phyloP scores from a whole-genome alignment of 768 basidiomycete species.

The Russula vinacea region DNA sequence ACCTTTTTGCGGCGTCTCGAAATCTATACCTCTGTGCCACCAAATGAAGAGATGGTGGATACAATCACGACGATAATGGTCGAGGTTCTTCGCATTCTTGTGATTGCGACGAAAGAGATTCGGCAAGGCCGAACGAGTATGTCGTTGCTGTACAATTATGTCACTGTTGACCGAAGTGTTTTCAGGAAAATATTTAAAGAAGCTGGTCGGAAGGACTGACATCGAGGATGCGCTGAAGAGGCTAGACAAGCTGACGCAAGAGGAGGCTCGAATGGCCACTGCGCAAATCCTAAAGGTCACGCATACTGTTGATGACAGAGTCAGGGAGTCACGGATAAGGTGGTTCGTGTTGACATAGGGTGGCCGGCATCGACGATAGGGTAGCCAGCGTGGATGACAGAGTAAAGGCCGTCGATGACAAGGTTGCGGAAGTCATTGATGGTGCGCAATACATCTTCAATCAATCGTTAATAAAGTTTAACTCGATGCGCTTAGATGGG shows the following conservation, averaged over 20 bases:
- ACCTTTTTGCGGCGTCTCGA: background rate
- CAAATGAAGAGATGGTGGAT: background rate
- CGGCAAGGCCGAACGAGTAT: background rate
- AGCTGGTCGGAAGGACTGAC: background rate
- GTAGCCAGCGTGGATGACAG: background rate
- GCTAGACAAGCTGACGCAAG: background rate
- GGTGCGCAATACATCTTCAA: background rate
- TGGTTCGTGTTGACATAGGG: background rate
- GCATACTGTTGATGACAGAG: background rate
- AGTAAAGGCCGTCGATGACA: background rate
- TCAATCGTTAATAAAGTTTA: background rate
- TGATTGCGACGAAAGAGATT: constrained; percentile 1
- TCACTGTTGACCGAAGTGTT: background rate
- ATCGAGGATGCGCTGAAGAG: background rate
- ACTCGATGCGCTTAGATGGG: background rate
- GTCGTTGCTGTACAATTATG: background rate
- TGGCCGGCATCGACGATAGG: background rate
- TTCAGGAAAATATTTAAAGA: background rate
- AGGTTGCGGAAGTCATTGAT: background rate
- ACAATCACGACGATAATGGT: background rate
- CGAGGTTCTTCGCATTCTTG: background rate
- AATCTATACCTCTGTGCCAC: background rate
- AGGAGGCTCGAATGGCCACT: background rate
- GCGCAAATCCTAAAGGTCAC: background rate
- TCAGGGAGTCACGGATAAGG: background rate